Evolutionary conservation across 345 rosid species (phyloP).

Genomic region (Hirschfeldia incana): DNA sequence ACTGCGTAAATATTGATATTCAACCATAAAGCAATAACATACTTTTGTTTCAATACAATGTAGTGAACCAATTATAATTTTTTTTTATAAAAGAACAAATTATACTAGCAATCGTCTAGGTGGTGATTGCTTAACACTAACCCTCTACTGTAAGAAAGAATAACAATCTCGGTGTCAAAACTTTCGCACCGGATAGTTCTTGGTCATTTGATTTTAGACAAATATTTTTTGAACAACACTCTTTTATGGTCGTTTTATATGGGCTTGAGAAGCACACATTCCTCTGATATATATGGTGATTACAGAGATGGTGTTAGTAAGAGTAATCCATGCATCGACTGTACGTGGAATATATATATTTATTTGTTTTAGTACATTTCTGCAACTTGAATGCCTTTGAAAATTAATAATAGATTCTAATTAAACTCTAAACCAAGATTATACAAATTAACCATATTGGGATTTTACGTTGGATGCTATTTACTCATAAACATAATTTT

Average conservation of each 20-base stretch:
- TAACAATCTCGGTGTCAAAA: background rate
- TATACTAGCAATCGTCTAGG: slow-evolving; percentile 9
- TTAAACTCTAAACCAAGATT: background rate
- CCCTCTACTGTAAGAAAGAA: background rate
- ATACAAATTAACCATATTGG: background rate
- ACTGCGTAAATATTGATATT: too few relatives aligned
- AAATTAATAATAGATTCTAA: background rate
- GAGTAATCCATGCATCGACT: too few relatives aligned
- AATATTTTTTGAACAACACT: slow-evolving; percentile 1
- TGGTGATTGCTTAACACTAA: slow-evolving; percentile 2
- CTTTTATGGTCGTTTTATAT: background rate
- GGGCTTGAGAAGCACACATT: slow-evolving; percentile 7
- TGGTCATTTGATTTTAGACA: slow-evolving; percentile 26
- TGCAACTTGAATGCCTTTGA: background rate
- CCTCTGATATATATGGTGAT: slow-evolving; percentile 8
- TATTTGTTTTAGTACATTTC: too few relatives aligned
- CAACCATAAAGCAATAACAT: too few relatives aligned
- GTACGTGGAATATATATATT: too few relatives aligned
- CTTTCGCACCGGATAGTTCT: background rate
- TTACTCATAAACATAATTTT: background rate
- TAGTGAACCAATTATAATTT: too few relatives aligned
- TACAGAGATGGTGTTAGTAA: too few relatives aligned
- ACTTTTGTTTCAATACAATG: too few relatives aligned
- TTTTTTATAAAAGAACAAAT: too few relatives aligned
- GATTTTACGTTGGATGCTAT: background rate